Conservation (phyloP, 1,284 basidiomycete species). For the Wolfiporia cocos region DNA sequence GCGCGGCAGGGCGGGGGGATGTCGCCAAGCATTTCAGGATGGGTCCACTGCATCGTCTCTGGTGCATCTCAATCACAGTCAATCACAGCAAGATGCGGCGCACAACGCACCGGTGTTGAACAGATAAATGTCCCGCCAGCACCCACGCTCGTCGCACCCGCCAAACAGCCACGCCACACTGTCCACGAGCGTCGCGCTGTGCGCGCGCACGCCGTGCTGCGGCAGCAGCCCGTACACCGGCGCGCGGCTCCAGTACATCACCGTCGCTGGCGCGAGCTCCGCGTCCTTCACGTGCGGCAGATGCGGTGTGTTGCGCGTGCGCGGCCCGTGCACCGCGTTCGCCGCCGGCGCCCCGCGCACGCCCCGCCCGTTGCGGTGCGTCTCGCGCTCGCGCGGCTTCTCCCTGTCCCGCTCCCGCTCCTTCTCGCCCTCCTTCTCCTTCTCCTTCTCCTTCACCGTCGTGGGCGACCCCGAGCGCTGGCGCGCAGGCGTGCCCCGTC, state of each 20-base stretch:
- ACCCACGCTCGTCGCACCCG: slow-evolving; percentile 79
- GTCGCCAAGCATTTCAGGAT: slow-evolving; percentile 69
- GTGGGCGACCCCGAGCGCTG: slow-evolving; percentile 17
- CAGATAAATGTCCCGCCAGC: slow-evolving; percentile 75
- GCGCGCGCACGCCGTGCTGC: slow-evolving; percentile 72
- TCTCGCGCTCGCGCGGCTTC: slow-evolving; percentile 12
- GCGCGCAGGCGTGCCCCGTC: slow-evolving; percentile 7
- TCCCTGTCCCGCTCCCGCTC: slow-evolving; percentile 10
- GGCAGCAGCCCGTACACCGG: slow-evolving; percentile 78
- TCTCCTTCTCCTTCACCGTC: slow-evolving; percentile 14
- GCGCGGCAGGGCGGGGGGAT: slow-evolving; percentile 80
- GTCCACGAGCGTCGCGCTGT: slow-evolving; percentile 81
- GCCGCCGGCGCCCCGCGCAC: slow-evolving; percentile 5
- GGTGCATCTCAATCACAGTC: slow-evolving; percentile 1
- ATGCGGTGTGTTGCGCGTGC: slow-evolving; percentile 31
- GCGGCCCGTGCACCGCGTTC: slow-evolving; percentile 7
- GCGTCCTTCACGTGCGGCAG: slow-evolving; percentile 53
- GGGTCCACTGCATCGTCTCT: slow-evolving; percentile 91
- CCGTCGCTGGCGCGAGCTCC: slow-evolving; percentile 45
- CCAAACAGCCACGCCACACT: slow-evolving; percentile 85
- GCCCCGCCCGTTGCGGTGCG: slow-evolving; percentile 11
- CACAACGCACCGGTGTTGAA: slow-evolving; percentile 74
- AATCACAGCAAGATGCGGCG: neutral
- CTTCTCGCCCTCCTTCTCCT: slow-evolving; percentile 11
- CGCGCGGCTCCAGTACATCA: slow-evolving; percentile 85